phyloP scores from a whole-genome alignment of 257 asterid genomes.

The Linderniella brevidens region DNA sequence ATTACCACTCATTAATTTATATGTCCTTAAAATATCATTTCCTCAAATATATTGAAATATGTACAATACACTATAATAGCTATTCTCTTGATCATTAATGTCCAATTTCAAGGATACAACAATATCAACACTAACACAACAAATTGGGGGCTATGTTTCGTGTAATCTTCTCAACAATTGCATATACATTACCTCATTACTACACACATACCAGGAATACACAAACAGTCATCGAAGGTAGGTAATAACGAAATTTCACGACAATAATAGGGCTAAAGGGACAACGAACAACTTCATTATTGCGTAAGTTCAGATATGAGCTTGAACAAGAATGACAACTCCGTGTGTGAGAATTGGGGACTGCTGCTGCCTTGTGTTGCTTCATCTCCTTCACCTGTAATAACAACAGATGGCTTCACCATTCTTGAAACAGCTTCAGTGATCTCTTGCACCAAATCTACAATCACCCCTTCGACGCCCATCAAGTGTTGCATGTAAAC shows the following conservation, averaged over 20 bases:
- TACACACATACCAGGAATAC: neutral
- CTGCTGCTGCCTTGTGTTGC: constrained; percentile 15
- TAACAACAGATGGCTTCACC: constrained; percentile 23
- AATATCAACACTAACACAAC: no score
- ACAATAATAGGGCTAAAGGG: no score
- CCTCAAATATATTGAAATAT: no score
- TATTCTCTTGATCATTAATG: no score
- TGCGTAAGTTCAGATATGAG: constrained; percentile 51
- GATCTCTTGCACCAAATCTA: constrained; percentile 62
- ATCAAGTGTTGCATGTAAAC: constrained; percentile 78
- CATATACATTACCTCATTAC: no score
- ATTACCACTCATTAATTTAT: no score
- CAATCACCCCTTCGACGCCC: constrained; percentile 93
- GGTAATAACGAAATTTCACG: no score
- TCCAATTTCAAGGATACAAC: no score
- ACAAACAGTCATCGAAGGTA: neutral
- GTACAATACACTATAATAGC: no score
- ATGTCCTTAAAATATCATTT: no score
- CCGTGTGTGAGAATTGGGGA: constrained; percentile 70
- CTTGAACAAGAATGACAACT: constrained; percentile 71
- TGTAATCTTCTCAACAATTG: no score
- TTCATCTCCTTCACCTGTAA: constrained; percentile 13
- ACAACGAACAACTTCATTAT: neutral
- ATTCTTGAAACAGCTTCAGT: constrained; percentile 38
- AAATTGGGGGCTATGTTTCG: no score